These are phyloP conservation scores for Stagonosporopsis chrysanthemi DNA, from an alignment of 2,329 filamentous ascomycete species.

Conservation along the genomic window DNA sequence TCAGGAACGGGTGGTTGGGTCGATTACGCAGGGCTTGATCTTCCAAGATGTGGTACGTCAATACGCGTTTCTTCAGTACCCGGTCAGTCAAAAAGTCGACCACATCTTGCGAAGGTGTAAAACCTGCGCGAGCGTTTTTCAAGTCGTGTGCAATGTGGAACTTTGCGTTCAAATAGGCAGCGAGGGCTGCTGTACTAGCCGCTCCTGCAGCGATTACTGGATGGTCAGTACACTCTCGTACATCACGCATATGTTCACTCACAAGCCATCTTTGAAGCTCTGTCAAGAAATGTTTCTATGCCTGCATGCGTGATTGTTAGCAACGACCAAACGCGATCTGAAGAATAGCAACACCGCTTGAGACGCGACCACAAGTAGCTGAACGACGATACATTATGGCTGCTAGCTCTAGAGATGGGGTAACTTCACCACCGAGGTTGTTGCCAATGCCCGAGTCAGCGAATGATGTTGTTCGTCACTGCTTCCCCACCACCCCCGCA, in stretches of 20 bases:
- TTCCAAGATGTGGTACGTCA: slow-evolving; percentile 44
- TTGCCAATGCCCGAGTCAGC: slow-evolving; percentile 15
- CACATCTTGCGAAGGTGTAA: slow-evolving; percentile 24
- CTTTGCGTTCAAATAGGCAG: slow-evolving; percentile 50
- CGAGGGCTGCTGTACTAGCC: slow-evolving; percentile 37
- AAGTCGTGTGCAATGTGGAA: slow-evolving; percentile 43
- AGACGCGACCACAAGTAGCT: neutral
- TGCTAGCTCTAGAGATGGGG: slow-evolving; percentile 6
- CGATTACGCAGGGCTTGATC: slow-evolving; percentile 49
- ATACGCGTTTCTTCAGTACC: slow-evolving; percentile 28
- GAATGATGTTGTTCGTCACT: slow-evolving; percentile 10
- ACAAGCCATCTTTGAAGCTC: slow-evolving; percentile 8
- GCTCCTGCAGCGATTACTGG: slow-evolving; percentile 28
- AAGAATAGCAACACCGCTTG: neutral
- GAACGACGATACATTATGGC: neutral
- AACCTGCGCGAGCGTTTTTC: slow-evolving; percentile 24
- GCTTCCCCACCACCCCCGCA: slow-evolving; percentile 12
- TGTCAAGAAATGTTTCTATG: neutral
- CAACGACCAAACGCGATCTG: neutral
- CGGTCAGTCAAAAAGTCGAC: slow-evolving; percentile 30
- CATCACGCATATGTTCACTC: neutral
- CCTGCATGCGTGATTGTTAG: neutral
- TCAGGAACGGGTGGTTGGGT: slow-evolving; percentile 42
- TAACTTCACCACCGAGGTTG: slow-evolving; percentile 16
- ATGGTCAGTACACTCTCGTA: neutral